Conservation (phyloP, 805 yeast genomes). For the Ogataea populi-albae region DNA sequence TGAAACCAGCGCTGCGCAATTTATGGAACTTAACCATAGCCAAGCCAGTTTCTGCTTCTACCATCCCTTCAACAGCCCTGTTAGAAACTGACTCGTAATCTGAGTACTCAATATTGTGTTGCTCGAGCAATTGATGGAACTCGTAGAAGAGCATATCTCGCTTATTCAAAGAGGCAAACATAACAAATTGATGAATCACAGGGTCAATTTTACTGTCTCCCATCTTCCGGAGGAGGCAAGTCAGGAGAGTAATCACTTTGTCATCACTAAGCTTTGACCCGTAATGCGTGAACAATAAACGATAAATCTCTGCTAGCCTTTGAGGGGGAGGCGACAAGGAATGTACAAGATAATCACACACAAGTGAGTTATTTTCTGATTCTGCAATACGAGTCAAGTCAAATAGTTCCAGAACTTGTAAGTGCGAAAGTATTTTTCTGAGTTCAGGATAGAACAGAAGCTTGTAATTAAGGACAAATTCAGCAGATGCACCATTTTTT, state of each 20-base stretch:
- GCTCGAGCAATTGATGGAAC: slow-evolving; percentile 5
- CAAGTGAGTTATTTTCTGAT: neutral
- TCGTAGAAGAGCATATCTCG: slow-evolving; percentile 3
- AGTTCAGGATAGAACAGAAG: slow-evolving; percentile 3
- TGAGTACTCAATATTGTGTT: slow-evolving; percentile 3
- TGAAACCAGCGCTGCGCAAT: slow-evolving; percentile 1
- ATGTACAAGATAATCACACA: neutral
- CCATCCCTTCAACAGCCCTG: slow-evolving; percentile 1
- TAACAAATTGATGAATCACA: slow-evolving; percentile 4
- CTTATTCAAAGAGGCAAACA: neutral
- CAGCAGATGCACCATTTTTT: slow-evolving; percentile 1
- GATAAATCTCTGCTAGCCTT: neutral
- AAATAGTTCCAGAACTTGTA: slow-evolving; percentile 1
- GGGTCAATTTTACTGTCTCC: neutral
- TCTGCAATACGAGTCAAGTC: neutral
- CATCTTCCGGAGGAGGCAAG: neutral
- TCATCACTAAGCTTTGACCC: neutral
- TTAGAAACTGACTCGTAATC: slow-evolving; percentile 3
- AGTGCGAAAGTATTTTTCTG: neutral
- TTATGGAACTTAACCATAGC: slow-evolving; percentile 6
- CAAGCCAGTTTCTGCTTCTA: slow-evolving; percentile 5
- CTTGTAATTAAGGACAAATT: neutral
- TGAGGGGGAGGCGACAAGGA: neutral
- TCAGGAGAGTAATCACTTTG: neutral
- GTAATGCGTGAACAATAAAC: neutral